Percentiles rank a stretch among this genome's conserved stretches.
These are phyloP conservation scores for Phytophthora vignae DNA, from an alignment of 352 stramenopile species.

Conservation along the genomic window DNA sequence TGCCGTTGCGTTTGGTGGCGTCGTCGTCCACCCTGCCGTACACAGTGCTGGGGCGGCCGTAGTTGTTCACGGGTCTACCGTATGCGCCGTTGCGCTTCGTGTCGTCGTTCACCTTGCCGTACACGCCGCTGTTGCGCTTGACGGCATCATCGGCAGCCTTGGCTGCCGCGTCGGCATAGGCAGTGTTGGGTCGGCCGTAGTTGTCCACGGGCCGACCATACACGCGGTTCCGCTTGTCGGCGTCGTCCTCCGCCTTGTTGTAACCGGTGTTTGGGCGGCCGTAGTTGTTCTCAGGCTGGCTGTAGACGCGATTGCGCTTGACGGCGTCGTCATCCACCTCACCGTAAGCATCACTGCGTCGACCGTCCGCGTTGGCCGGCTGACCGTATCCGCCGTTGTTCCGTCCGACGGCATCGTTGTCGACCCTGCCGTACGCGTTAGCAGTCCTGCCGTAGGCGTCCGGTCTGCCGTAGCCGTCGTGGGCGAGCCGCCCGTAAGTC, in stretches of 20 bases:
- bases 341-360: not conserved
- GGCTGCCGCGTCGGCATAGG: not conserved
- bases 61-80: not conserved
- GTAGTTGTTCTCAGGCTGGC: no score
- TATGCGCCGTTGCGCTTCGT: not conserved
- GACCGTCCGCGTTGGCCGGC: not conserved
- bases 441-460: not conserved
- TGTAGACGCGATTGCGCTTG: not conserved
- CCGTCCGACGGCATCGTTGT: not conserved
- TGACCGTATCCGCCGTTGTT: not conserved
- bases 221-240: not conserved
- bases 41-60: not conserved
- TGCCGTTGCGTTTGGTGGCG: not conserved
- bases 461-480: not conserved
- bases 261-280: no score
- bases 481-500: not conserved
- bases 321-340: not conserved
- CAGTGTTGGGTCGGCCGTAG: not conserved
- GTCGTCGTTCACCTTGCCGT: not conserved
- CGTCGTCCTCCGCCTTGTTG: not conserved
- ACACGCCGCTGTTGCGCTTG: not conserved
- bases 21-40: not conserved
- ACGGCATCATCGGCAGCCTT: not conserved
- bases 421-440: not conserved
- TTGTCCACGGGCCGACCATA: no score